Evolutionary conservation across 1,284 basidiomycete species (phyloP).

Genomic region (Sporisorium exsertum): DNA sequence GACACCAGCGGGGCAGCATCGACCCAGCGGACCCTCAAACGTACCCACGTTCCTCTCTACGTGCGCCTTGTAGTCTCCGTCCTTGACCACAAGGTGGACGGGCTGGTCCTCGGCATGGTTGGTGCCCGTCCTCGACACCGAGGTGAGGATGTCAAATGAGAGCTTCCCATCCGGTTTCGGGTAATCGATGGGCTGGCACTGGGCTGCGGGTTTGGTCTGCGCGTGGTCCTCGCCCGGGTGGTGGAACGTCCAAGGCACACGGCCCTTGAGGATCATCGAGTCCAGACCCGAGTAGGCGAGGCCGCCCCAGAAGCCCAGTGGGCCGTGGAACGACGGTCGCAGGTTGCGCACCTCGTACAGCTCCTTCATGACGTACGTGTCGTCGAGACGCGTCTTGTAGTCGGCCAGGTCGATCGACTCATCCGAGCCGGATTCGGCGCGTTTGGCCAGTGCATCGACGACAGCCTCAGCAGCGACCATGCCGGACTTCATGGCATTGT

Average conservation of each 20-base stretch:
- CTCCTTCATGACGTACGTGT: constrained; percentile 89
- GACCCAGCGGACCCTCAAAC: constrained; percentile 86
- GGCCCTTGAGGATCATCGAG: constrained; percentile 84
- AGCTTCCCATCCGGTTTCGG: constrained; percentile 89
- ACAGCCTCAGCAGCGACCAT: constrained; percentile 95
- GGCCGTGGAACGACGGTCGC: constrained; percentile 88
- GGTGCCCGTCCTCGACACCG: constrained; percentile 89
- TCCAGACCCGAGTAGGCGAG: constrained; percentile 91
- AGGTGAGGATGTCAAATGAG: constrained; percentile 93
- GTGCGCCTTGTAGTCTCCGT: constrained; percentile 76
- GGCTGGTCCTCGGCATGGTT: constrained; percentile 98
- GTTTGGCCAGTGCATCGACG: constrained; percentile 75
- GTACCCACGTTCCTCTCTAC: constrained; percentile 75
- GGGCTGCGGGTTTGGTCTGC: constrained; percentile 65
- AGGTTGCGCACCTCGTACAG: constrained; percentile 92
- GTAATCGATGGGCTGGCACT: constrained; percentile 86
- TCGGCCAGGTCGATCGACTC: constrained; percentile 77
- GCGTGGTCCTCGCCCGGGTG: constrained; percentile 78
- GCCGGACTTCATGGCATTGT: constrained; percentile 99
- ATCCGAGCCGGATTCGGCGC: constrained; percentile 62
- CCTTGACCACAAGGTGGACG: constrained; percentile 78
- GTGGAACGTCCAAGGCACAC: constrained; percentile 91
- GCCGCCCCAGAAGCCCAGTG: constrained; percentile 87
- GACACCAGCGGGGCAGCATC: constrained; percentile 93
- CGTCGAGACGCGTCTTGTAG: constrained; percentile 80